Conservation (phyloP, 2,329 filamentous ascomycete species). For the Ophiostoma sp. region DNA sequence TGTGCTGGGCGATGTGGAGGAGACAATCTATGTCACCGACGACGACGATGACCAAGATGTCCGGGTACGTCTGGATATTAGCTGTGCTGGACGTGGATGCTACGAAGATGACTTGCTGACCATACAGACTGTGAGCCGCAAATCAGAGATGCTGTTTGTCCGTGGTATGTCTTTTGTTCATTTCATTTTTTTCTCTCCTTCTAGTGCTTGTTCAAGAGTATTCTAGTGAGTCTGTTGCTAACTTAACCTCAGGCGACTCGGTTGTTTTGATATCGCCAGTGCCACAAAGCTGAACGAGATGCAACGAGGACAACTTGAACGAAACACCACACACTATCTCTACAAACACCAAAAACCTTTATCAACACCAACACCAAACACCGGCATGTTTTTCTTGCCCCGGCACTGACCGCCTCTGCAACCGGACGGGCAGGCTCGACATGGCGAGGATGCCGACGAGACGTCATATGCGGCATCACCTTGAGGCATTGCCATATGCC, state of each 20-base stretch:
- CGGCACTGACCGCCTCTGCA: too few relatives aligned
- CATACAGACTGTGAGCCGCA: constrained; percentile 80
- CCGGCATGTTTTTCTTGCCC: neutral
- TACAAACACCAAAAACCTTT: neutral
- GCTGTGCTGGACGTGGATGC: neutral
- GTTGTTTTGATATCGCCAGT: constrained; percentile 33
- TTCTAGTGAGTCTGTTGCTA: neutral
- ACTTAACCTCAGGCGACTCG: constrained; percentile 25
- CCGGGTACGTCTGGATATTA: constrained; percentile 49
- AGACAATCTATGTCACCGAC: constrained; percentile 91
- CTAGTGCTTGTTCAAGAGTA: too few relatives aligned
- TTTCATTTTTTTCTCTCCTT: neutral
- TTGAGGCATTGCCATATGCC: neutral
- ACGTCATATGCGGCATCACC: neutral
- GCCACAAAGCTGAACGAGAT: constrained; percentile 24
- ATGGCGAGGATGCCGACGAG: neutral
- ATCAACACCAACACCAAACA: neutral
- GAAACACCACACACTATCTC: neutral
- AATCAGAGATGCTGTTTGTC: constrained; percentile 98
- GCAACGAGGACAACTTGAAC: neutral
- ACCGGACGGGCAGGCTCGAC: neutral
- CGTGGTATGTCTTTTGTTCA: constrained; percentile 62
- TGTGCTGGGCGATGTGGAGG: constrained; percentile 91
- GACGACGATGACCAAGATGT: constrained; percentile 69
- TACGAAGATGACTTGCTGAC: constrained; percentile 10